Base-by-base conservation (phyloP, 2,329 filamentous ascomycete genomes). In the Alternaria incomplexa region DNA sequence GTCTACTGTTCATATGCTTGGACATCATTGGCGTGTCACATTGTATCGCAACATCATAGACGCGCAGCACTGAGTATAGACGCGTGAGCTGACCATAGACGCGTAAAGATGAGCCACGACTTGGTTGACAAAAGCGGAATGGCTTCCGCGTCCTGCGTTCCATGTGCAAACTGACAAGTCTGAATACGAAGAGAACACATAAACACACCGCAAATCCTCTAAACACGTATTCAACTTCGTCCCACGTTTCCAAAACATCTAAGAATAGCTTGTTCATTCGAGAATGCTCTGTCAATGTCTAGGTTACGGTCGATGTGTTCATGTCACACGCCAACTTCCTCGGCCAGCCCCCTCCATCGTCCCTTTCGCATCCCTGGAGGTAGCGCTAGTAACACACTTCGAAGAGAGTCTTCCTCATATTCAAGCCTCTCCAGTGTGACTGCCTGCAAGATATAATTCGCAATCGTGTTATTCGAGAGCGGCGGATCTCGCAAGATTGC, bases 371-470 rank as follows among this genome's bases (percentile, higher is more conserved):
- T 28, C 6, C 64, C 65, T 15, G 62, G 30, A 17, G 77, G 72
- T 63, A 78, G 48, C 0, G 20, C 51, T 54, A 55, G 32, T 62
- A 79, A 63, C 40, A 77, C 47, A 8, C 50, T 62, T 48, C 56
- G 71, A 56, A 78, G 58, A 13, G 64, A 64, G 20, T 68, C 66
- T 7, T 62, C 52, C 8, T 72, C 64, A 54, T 70, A 79, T 46
- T 70, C 70, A 54, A 80, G 62, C 17, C 54, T 64, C 61, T 80
- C 77, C 40, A 76, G 26, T 5, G 52, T 67, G 5, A 79, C 65
- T 8, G 75, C 74, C 50, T 77, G 72, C 8, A 77, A 47, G 20
- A 80, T 74, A 56, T 80, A 77, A 28, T 63, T 68, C 11, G 44
- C 52, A 11, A 78, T 75, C 6, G 77, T 79, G 44, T 56, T 72